phyloP scores from a whole-genome alignment of 1,139 yeast species.

The Blastobotrys apis region DNA sequence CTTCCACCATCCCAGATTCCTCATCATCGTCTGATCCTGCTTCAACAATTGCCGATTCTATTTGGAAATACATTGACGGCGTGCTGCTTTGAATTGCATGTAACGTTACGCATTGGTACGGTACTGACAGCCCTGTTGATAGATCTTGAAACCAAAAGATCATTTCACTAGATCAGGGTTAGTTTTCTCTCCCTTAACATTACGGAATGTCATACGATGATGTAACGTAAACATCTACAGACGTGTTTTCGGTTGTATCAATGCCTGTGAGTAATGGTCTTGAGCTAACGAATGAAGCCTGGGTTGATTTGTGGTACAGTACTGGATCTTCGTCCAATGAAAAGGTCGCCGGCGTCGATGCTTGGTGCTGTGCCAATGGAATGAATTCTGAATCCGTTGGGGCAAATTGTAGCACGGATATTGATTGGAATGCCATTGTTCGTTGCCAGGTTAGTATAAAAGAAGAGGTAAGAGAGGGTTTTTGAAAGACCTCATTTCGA shows the following conservation, averaged over 20 bases:
- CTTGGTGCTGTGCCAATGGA: constrained; percentile 31
- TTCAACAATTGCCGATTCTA: constrained; percentile 18
- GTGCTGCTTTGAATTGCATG: constrained; percentile 29
- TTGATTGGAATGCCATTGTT: neutral
- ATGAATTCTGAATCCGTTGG: constrained; percentile 30
- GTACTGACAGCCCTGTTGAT: constrained; percentile 23
- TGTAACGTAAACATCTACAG: constrained; percentile 24
- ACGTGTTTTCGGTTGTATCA: neutral
- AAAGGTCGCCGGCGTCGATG: constrained; percentile 35
- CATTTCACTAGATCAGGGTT: constrained; percentile 3
- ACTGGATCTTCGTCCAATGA: constrained; percentile 36
- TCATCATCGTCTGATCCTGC: too few species aligned
- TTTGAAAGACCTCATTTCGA: too few species aligned
- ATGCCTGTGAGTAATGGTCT: constrained; percentile 10
- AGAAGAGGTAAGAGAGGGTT: neutral
- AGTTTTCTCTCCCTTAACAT: neutral
- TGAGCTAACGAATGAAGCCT: constrained; percentile 17
- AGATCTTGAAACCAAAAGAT: constrained; percentile 24
- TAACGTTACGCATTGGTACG: constrained; percentile 28
- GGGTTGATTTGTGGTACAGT: constrained; percentile 23
- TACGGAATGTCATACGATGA: constrained; percentile 15
- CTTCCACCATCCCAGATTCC: constrained; percentile 16
- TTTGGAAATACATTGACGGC: constrained; percentile 25
- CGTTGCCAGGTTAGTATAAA: neutral
- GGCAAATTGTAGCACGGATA: constrained; percentile 7